Percentiles rank a stretch among this genome's conserved stretches.
Evolutionary conservation across 306 rosid genomes (phyloP).

Genomic region (Oxytropis ochrocephala): DNA sequence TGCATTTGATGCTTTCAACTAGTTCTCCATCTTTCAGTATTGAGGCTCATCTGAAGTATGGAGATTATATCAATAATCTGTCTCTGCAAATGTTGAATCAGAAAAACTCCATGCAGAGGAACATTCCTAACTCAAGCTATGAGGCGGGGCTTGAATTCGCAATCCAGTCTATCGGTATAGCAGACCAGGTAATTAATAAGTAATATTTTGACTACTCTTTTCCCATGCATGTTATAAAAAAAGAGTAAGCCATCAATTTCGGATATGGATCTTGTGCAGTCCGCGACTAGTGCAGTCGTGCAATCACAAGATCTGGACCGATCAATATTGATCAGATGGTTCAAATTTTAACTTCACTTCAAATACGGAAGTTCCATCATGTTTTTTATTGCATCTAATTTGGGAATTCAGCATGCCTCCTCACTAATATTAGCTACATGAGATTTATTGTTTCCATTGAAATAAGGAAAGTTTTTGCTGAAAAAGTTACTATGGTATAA

Average conservation of each 20-base stretch:
- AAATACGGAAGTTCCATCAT: too few relatives aligned
- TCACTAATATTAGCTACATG: neutral
- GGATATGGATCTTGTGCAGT: too few relatives aligned
- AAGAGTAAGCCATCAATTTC: neutral
- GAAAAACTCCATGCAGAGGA: constrained; percentile 24
- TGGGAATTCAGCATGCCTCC: neutral
- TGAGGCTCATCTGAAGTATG: constrained; percentile 71
- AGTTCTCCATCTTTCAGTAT: constrained; percentile 35
- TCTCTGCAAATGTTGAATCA: constrained; percentile 32
- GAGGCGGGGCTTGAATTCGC: constrained; percentile 73
- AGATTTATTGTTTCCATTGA: neutral
- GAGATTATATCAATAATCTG: constrained; percentile 41
- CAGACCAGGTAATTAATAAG: constrained; percentile 40
- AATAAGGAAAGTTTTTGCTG: neutral
- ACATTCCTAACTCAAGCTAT: constrained; percentile 48
- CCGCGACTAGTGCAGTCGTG: too few relatives aligned
- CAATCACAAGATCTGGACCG: too few relatives aligned
- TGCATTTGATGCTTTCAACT: constrained; percentile 47
- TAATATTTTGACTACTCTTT: neutral
- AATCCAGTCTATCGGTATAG: constrained; percentile 52
- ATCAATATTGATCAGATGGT: too few relatives aligned
- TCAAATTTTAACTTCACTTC: too few relatives aligned
- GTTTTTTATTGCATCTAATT: too few relatives aligned
- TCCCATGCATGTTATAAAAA: too few relatives aligned
- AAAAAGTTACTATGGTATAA: neutral